A percentile compares a stretch with the other conserved stretches of the same genome.
phyloP scores from a whole-genome alignment of 2,329 filamentous ascomycete species.

The Cercospora citrullina region DNA sequence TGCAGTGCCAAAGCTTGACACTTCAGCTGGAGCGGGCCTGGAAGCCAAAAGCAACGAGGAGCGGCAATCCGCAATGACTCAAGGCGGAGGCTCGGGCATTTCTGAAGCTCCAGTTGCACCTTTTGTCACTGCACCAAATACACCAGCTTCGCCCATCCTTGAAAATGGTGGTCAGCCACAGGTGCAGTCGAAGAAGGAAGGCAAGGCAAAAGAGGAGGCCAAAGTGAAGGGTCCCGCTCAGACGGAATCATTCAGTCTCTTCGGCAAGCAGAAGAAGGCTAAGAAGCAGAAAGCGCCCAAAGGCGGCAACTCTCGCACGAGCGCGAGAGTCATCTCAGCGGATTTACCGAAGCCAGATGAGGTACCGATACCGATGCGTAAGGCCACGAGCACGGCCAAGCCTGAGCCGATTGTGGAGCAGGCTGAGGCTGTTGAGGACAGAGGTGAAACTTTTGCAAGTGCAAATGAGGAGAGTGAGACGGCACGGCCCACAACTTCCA shows the following conservation, averaged over 20 bases:
- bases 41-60: neutral
- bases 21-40: neutral
- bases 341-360: conserved; percentile 10
- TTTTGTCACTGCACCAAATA: conserved; percentile 31
- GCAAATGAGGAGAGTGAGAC: neutral
- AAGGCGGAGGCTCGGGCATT: conserved; percentile 22
- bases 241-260: conserved; percentile 40
- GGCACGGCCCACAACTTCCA: neutral
- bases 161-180: neutral
- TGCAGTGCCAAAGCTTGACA: conserved; percentile 12
- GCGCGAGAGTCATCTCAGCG: neutral
- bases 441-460: neutral
- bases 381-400: conserved; percentile 44
- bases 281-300: conserved; percentile 16
- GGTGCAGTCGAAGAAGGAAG: conserved; percentile 1
- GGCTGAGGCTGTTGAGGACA: conserved; percentile 1
- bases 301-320: conserved; percentile 2
- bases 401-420: conserved; percentile 1
- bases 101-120: conserved; percentile 22
- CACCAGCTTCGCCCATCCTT: conserved; percentile 22
- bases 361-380: neutral
- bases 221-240: conserved; percentile 40
- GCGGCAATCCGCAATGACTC: neutral
- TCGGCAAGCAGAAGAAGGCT: conserved; percentile 27
- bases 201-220: conserved; percentile 20